Evolutionary conservation across 495 filamentous ascomycete species (phyloP).

Genomic region (Staphylotrichum longicolle): DNA sequence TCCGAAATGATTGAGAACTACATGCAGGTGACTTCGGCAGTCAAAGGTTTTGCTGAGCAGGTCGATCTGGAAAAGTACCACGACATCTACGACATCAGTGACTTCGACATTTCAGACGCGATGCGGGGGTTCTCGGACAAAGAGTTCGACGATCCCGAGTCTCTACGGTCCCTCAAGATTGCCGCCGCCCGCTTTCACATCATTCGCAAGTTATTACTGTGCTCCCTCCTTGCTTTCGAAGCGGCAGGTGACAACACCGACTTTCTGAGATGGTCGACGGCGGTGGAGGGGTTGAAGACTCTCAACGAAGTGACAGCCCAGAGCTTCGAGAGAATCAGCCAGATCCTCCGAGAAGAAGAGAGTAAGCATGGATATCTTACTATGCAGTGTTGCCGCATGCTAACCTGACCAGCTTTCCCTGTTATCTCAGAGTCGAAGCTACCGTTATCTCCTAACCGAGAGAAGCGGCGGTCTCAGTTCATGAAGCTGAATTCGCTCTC

Average conservation of each 20-base stretch:
- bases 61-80: slow-evolving; percentile 83
- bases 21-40: slow-evolving; percentile 59
- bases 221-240: slow-evolving; percentile 80
- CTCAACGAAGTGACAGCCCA: slow-evolving; percentile 59
- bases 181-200: slow-evolving; percentile 76
- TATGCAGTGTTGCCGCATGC: slow-evolving; percentile 2
- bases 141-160: slow-evolving; percentile 71
- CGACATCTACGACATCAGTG: slow-evolving; percentile 86
- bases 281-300: slow-evolving; percentile 69
- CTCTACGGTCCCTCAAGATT: slow-evolving; percentile 74
- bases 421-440: slow-evolving; percentile 56
- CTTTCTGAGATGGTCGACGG: slow-evolving; percentile 73
- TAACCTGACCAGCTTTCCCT: slow-evolving; percentile 38
- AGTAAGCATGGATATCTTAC: slow-evolving; percentile 50
- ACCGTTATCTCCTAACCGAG: slow-evolving; percentile 70
- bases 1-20: slow-evolving; percentile 67
- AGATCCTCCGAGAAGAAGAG: slow-evolving; percentile 79
- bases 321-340: slow-evolving; percentile 54
- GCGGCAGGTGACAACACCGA: slow-evolving; percentile 81
- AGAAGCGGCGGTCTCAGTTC: slow-evolving; percentile 78
- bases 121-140: slow-evolving; percentile 57
- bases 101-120: slow-evolving; percentile 70
- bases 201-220: slow-evolving; percentile 77
- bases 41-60: slow-evolving; percentile 72
- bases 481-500: slow-evolving; percentile 82